Evolutionary conservation across 129 eudicot species (phyloP), one percentile per base, ranked within the genome.

Genomic region (Silybum marianum): DNA sequence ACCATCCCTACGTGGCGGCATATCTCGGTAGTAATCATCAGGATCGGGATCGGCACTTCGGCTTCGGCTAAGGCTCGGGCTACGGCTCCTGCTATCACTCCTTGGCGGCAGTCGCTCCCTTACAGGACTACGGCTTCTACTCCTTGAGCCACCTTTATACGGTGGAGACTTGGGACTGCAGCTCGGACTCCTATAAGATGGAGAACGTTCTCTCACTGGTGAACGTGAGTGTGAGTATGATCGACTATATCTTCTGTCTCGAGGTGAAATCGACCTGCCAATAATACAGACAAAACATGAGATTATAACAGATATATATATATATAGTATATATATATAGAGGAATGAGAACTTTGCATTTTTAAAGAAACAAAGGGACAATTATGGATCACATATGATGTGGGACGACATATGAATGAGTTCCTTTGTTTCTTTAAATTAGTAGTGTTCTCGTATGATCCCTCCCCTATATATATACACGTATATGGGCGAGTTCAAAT

Each of bases 181-280:
- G 54, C 88, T 84, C 38, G 51, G 82, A 76, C 86, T 80, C 85
- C 89, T 81, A 42, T 80, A 80, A 48, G 88, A 83, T 13, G 86
- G 89, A 48, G 91, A 80, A 11, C 75, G 85, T 9, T 78, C 83
- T 25, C 88, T 72, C 25, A 39, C 72, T 1, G 93, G 98, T 6
- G 93, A 87, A 2, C 91, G 92, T 0, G 97, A 91, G 84, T 86
- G 92, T 0, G 97, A 91, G 84, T 86, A 91, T 36, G 98, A 91
- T 86, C 94, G 77, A 22, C 90, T 83, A 22, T 82, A 82, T 86
- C 93, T 84, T 60, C 70, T 91, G 73, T 79, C 97, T 73, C 69
- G 85, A 21, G 97, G 97, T 67, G 98, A 85, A 63, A 85, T 80
- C 60, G 98, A 91, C 94, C 98, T 93, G 85, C 62, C 5, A 60